Evolutionary conservation across 2,329 filamentous ascomycete species (phyloP).

Genomic region (Pseudogymnoascus sp.): DNA sequence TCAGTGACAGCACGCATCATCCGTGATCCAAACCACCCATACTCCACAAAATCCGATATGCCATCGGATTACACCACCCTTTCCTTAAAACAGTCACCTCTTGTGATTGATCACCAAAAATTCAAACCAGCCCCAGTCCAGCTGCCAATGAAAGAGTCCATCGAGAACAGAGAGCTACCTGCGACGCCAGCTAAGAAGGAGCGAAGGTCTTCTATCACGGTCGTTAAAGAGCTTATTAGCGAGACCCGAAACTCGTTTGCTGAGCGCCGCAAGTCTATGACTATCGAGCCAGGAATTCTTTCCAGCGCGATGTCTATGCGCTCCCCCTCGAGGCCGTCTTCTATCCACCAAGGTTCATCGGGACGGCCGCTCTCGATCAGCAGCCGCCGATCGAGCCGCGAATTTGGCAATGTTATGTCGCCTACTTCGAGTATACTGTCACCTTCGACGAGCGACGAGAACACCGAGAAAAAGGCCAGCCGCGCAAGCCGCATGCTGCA

Average conservation of each 20-base stretch:
- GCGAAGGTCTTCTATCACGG: conserved; percentile 49
- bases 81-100: conserved; percentile 50
- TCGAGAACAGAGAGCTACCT: background rate
- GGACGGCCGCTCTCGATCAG: conserved; percentile 55
- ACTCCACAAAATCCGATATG: conserved; percentile 35
- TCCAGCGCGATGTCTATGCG: conserved; percentile 30
- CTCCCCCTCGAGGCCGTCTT: conserved; percentile 36
- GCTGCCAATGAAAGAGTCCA: conserved; percentile 5
- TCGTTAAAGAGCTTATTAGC: conserved; percentile 47
- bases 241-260: conserved; percentile 44
- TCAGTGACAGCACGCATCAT: conserved; percentile 82
- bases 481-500: conserved; percentile 45
- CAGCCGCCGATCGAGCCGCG: conserved; percentile 36
- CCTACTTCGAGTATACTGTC: conserved; percentile 31
- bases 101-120: conserved; percentile 48
- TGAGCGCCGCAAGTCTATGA: conserved; percentile 35
- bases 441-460: conserved; percentile 37
- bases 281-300: conserved; percentile 32
- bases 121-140: conserved; percentile 13
- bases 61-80: conserved; percentile 37
- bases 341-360: conserved; percentile 33
- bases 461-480: conserved; percentile 43
- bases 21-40: conserved; percentile 47
- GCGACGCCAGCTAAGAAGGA: conserved; percentile 23
- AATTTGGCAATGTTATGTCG: conserved; percentile 24